phyloP scores from a whole-genome alignment of 2,329 filamentous ascomycete species.

The Paracorniculantispora psalliotae region DNA sequence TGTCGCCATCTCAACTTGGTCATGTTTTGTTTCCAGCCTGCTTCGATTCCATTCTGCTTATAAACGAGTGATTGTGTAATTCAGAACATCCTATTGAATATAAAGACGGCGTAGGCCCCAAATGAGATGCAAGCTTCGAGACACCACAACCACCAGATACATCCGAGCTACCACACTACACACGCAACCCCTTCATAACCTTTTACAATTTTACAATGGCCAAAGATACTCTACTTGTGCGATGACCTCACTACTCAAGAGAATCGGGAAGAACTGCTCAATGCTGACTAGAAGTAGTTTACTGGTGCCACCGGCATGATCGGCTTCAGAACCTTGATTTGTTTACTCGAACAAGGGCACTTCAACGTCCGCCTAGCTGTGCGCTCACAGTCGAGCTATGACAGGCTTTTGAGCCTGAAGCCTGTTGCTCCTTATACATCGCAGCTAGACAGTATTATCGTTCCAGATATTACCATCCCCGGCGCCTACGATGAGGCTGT shows the following conservation, averaged over 20 bases:
- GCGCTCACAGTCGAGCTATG: constrained; percentile 19
- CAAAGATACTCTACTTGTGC: constrained; percentile 6
- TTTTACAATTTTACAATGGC: neutral
- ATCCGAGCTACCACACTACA: too few relatives aligned
- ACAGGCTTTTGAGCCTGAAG: neutral
- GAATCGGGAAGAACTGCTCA: neutral
- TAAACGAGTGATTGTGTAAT: too few relatives aligned
- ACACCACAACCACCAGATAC: too few relatives aligned
- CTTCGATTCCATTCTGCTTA: neutral
- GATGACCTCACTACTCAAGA: neutral
- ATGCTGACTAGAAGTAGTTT: constrained; percentile 11
- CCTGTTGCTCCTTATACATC: constrained; percentile 7
- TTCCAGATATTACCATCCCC: constrained; percentile 32
- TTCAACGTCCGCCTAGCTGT: constrained; percentile 27
- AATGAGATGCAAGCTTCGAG: too few relatives aligned
- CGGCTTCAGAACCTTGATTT: constrained; percentile 24
- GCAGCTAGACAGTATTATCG: constrained; percentile 24
- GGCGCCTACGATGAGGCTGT: constrained; percentile 37
- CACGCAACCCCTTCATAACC: too few relatives aligned
- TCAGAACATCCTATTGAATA: too few relatives aligned
- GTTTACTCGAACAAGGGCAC: constrained; percentile 20
- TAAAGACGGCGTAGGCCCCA: too few relatives aligned
- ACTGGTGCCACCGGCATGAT: constrained; percentile 29
- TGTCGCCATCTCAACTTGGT: too few relatives aligned
- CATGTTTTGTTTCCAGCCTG: too few relatives aligned